Evolutionary conservation across 2,329 filamentous ascomycete genomes (phyloP), one percentile per base, ranked within the genome.

Genomic region (Colletotrichum eleusines): DNA sequence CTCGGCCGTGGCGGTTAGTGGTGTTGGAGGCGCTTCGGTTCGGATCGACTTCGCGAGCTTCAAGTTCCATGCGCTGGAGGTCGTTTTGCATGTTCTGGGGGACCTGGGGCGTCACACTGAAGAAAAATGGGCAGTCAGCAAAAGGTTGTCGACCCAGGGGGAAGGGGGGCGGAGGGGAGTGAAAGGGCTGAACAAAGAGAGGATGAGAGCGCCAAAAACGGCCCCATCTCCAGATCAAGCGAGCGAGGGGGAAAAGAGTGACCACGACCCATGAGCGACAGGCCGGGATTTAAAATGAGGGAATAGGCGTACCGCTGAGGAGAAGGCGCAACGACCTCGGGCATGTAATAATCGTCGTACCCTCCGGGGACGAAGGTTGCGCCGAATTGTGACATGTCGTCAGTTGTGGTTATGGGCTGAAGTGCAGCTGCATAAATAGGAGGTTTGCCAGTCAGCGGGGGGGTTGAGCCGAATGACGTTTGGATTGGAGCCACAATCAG

Each of bases 71-170:
- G 81, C 95, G 91, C 77, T 95, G 93, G 74, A 99, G 89, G 82
- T 93, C 95, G 78, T 97, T 92, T 84, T 97, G 94, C 89, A 99
- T 98, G 83, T 97, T 95, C 82, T 95, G 93, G 75, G 95, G 94
- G 75, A 98, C 94, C 86, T 98, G 94, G 80, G 94, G 93, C 90
- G 95, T 97, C 78, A 97, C 90, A 85, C 94, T 97, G 81, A 75
- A 79, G 74, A 54, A 78, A 78, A 76, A 76, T 74, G 76, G 75
- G 76, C 74, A 74, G 80, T 84, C 78, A 82, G 81, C 78, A 74
- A 67, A n/a, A 66, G 26, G 63, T 26, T 46, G 20, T 33, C 33
- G 40, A 28, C 48, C 48, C n/a, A 46, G 55, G 59, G 55, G 33
- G 57, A 23, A 55, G 50, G 66, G 62, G 57, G 50, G 66, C 59